Conservation (phyloP, 768 basidiomycete species). For the Lactifluus volemus region DNA sequence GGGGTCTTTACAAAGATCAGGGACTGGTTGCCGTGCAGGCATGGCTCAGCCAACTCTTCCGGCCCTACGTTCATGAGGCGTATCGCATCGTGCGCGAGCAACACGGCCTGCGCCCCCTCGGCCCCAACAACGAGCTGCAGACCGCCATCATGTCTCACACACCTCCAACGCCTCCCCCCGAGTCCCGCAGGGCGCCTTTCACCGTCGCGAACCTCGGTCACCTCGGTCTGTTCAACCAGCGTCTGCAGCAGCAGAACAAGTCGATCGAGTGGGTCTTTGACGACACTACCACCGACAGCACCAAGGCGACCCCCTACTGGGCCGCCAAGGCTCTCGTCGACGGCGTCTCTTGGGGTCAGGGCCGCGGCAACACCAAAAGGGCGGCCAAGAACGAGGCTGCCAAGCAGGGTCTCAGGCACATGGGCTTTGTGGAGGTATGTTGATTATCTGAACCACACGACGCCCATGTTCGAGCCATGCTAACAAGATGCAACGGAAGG, state of each 20-base stretch:
- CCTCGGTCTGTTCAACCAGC: conserved; percentile 74
- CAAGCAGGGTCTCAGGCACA: conserved; percentile 52
- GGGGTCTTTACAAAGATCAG: conserved; percentile 67
- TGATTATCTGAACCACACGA: background rate
- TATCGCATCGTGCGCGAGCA: conserved; percentile 57
- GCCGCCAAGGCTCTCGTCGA: conserved; percentile 55
- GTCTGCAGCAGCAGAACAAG: conserved; percentile 48
- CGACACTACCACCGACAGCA: conserved; percentile 37
- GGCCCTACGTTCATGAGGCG: conserved; percentile 52
- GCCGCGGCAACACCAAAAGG: conserved; percentile 69
- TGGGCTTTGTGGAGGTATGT: conserved; percentile 46
- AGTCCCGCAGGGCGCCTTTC: background rate
- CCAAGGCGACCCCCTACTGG: conserved; percentile 72
- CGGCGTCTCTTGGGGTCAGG: conserved; percentile 49
- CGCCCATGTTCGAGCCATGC: background rate
- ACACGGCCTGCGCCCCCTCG: conserved; percentile 49
- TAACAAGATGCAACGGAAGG: conserved; percentile 2
- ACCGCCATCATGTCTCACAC: conserved; percentile 21
- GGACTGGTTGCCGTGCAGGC: conserved; percentile 45
- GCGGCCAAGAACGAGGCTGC: conserved; percentile 76
- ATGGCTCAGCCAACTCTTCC: conserved; percentile 59
- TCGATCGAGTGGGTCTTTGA: conserved; percentile 66
- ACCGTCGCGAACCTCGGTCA: conserved; percentile 42
- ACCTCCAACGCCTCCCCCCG: conserved; percentile 15
- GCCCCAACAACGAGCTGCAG: conserved; percentile 25